These are phyloP conservation scores for Boletus fagicola DNA, from an alignment of 768 basidiomycete species.

Conservation along the genomic window DNA sequence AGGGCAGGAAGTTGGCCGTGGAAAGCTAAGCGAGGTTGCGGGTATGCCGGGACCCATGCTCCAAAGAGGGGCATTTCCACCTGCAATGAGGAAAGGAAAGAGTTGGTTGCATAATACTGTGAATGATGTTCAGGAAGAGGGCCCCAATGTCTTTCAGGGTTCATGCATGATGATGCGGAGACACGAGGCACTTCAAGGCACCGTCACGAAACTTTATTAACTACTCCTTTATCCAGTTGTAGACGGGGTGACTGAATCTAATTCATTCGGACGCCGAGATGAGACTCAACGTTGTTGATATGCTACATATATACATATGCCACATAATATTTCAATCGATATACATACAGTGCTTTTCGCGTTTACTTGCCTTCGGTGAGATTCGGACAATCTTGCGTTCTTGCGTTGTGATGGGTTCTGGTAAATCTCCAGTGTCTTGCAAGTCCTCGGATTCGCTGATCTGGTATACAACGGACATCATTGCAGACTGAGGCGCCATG, in stretches of 20 bases:
- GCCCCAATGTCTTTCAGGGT: slow-evolving; percentile 12
- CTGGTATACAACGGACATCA: not conserved
- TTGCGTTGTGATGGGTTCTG: not conserved
- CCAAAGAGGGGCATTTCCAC: slow-evolving; percentile 19
- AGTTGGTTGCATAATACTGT: slow-evolving; percentile 1
- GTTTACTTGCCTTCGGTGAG: slow-evolving; percentile 31
- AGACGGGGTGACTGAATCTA: slow-evolving; percentile 12
- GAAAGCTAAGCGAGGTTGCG: slow-evolving; percentile 28
- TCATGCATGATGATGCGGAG: slow-evolving; percentile 17
- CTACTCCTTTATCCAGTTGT: slow-evolving; percentile 9
- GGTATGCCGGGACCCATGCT: slow-evolving; percentile 21
- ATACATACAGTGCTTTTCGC: slow-evolving; percentile 35
- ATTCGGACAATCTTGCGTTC: slow-evolving; percentile 7
- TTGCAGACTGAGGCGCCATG: not conserved
- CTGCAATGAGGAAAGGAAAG: slow-evolving; percentile 5
- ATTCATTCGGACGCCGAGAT: slow-evolving; percentile 28
- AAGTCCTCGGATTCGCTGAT: slow-evolving; percentile 5
- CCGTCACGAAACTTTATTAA: slow-evolving; percentile 28
- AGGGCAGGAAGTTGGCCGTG: slow-evolving; percentile 24
- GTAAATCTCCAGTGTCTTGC: not conserved
- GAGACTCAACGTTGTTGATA: slow-evolving; percentile 12
- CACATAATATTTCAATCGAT: too few relatives aligned
- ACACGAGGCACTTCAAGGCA: slow-evolving; percentile 14
- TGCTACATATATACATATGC: too few relatives aligned
- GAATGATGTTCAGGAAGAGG: slow-evolving; percentile 10